Conservation (phyloP, 2,329 filamentous ascomycete genomes). For the Cercospora zeina region DNA sequence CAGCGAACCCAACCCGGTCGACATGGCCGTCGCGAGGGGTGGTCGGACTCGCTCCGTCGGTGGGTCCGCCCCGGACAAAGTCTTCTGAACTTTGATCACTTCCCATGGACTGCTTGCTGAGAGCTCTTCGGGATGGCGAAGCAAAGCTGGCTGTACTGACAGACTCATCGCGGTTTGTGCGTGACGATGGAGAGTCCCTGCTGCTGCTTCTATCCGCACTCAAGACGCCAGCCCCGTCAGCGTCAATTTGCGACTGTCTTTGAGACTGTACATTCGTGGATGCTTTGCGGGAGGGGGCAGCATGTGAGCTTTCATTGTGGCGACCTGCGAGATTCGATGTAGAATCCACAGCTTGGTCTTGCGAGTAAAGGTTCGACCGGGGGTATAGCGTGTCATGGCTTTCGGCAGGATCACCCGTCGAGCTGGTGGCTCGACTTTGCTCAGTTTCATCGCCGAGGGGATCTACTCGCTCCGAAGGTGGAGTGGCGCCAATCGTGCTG, state of each 20-base stretch:
- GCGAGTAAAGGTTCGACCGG: neutral
- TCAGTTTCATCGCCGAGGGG: neutral
- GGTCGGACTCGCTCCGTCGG: conserved; percentile 6
- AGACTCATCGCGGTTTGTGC: neutral
- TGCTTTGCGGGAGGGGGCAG: neutral
- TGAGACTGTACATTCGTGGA: neutral
- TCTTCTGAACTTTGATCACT: conserved; percentile 25
- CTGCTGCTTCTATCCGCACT: neutral
- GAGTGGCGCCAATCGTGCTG: conserved; percentile 12
- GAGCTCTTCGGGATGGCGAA: conserved; percentile 12
- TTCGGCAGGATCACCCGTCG: neutral
- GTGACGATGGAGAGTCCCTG: neutral
- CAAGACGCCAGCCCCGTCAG: neutral
- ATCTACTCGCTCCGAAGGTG: conserved; percentile 8
- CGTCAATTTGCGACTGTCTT: conserved; percentile 1
- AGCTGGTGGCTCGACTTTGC: neutral
- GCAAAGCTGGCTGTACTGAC: neutral
- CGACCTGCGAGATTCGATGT: neutral
- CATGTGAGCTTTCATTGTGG: neutral
- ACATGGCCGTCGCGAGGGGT: conserved; percentile 5
- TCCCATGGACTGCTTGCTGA: conserved; percentile 8
- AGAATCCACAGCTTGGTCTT: neutral
- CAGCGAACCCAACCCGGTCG: neutral
- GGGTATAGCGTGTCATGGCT: neutral
- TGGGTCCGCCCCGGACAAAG: conserved; percentile 20